A percentile compares a stretch with the other conserved stretches of the same genome.
phyloP scores from a whole-genome alignment of 331 rosid genomes.

The Pyracantha coccinea region DNA sequence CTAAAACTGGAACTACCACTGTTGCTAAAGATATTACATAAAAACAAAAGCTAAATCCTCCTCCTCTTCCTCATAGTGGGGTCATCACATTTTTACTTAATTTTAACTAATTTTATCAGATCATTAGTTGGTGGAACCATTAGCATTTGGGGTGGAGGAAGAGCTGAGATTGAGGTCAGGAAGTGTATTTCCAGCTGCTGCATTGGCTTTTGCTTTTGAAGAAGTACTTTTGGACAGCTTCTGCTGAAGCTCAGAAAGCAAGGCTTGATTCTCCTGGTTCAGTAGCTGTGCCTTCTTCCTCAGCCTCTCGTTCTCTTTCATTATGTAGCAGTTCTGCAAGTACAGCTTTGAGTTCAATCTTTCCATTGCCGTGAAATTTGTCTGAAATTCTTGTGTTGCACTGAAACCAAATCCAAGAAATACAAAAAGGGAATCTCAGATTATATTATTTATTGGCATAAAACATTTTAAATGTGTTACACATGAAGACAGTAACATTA shows the following conservation, averaged over 20 bases:
- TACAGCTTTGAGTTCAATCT: constrained; percentile 90
- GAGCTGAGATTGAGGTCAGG: constrained; percentile 71
- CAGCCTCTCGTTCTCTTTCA: constrained; percentile 89
- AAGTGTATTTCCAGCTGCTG: constrained; percentile 30
- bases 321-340: constrained; percentile 91
- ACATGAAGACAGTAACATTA: constrained; percentile 2
- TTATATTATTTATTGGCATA: neutral
- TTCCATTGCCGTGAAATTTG: constrained; percentile 43
- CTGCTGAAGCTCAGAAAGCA: constrained; percentile 92
- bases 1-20: constrained; percentile 45
- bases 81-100: constrained; percentile 30
- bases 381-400: neutral
- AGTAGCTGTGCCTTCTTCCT: constrained; percentile 96
- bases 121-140: constrained; percentile 52
- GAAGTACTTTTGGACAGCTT: constrained; percentile 58
- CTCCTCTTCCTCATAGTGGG: constrained; percentile 34
- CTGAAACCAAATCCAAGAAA: constrained; percentile 24
- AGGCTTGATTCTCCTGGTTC: constrained; percentile 88
- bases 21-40: constrained; percentile 11
- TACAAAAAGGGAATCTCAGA: constrained; percentile 13
- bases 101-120: neutral
- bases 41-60: constrained; percentile 14
- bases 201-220: constrained; percentile 26
- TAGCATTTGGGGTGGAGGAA: constrained; percentile 41
- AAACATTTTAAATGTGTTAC: neutral